Percentiles rank a stretch among this genome's conserved stretches.
These are phyloP conservation scores for Kuraishia molischiana DNA, from an alignment of 805 yeast genomes.

Conservation along the genomic window DNA sequence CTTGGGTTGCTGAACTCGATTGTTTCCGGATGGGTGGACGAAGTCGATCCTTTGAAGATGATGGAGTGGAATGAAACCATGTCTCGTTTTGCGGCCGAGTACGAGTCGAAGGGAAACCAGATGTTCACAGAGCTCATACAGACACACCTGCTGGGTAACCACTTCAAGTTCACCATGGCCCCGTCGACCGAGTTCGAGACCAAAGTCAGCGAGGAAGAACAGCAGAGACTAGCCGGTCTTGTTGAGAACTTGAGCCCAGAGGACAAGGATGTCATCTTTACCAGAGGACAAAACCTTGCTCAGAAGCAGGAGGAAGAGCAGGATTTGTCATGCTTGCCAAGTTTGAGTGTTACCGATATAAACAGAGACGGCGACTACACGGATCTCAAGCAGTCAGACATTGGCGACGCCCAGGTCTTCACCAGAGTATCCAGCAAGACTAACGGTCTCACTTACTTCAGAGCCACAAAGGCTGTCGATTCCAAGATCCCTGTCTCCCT, in stretches of 20 bases:
- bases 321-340: constrained; percentile 73
- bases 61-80: constrained; percentile 59
- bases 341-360: constrained; percentile 67
- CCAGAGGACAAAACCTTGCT: constrained; percentile 50
- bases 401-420: constrained; percentile 12
- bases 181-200: constrained; percentile 54
- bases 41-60: constrained; percentile 61
- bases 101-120: constrained; percentile 36
- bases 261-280: constrained; percentile 48
- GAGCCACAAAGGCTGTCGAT: constrained; percentile 54
- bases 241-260: constrained; percentile 34
- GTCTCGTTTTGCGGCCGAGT: constrained; percentile 50
- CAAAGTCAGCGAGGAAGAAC: constrained; percentile 46
- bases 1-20: constrained; percentile 62
- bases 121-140: constrained; percentile 54
- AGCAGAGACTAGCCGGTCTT: constrained; percentile 32
- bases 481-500: constrained; percentile 47
- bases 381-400: constrained; percentile 25
- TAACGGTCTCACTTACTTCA: constrained; percentile 73
- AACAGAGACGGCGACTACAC: constrained; percentile 39
- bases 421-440: constrained; percentile 31
- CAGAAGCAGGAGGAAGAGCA: constrained; percentile 59
- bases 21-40: constrained; percentile 81
- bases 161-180: constrained; percentile 65
- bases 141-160: constrained; percentile 36